phyloP scores from a whole-genome alignment of 2,329 filamentous ascomycete species.

The Ophiostoma sp. region DNA sequence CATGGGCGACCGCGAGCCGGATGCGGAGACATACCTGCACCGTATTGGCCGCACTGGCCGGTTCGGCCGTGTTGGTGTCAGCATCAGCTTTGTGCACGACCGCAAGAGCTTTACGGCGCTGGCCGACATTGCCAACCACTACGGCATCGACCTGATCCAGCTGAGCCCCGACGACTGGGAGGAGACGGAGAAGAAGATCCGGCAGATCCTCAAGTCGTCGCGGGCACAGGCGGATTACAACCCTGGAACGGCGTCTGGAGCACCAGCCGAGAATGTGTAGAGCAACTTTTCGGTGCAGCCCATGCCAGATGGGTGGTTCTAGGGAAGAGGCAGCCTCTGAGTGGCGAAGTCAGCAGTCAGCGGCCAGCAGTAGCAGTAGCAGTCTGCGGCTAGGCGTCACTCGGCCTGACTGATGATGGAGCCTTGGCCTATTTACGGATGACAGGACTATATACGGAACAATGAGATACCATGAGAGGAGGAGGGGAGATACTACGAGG shows the following conservation, averaged over 20 bases:
- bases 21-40: constrained; percentile 94
- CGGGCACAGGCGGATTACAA: constrained; percentile 48
- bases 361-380: too few species aligned
- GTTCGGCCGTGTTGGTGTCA: constrained; percentile 93
- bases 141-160: constrained; percentile 72
- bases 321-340: not conserved
- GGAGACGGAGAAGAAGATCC: constrained; percentile 73
- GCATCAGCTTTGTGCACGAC: constrained; percentile 90
- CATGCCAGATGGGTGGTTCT: not conserved
- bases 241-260: constrained; percentile 23
- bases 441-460: not conserved
- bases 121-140: constrained; percentile 71
- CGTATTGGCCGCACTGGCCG: constrained; percentile 95
- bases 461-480: not conserved
- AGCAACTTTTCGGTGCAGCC: constrained; percentile 3
- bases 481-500: not conserved
- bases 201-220: constrained; percentile 71
- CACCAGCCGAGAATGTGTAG: constrained; percentile 11
- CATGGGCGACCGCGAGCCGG: constrained; percentile 71
- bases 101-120: constrained; percentile 74
- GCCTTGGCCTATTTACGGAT: too few species aligned
- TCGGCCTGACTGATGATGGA: too few species aligned
- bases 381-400: not conserved
- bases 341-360: not conserved
- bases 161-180: constrained; percentile 90